phyloP scores from a whole-genome alignment of 495 filamentous ascomycete species.

The Polyplosphaeria fusca region DNA sequence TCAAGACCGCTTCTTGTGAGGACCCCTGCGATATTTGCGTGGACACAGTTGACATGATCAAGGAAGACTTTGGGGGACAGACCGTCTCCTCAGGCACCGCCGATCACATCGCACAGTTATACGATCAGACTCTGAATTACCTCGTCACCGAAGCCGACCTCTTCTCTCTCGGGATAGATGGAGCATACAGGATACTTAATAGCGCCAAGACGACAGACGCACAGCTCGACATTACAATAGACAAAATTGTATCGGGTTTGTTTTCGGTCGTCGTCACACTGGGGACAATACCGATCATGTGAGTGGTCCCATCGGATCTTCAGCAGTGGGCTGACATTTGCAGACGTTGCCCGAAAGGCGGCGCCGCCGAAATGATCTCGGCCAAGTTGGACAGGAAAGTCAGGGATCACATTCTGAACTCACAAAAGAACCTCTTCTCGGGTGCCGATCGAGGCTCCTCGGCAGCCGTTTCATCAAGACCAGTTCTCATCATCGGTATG shows the following conservation, averaged over 20 bases:
- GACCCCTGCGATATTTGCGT: neutral
- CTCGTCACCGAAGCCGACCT: constrained; percentile 93
- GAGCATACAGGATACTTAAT: constrained; percentile 93
- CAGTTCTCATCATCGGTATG: constrained; percentile 71
- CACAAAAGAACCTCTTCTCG: constrained; percentile 91
- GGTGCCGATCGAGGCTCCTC: constrained; percentile 52
- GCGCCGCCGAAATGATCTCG: constrained; percentile 90
- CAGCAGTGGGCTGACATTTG: no score
- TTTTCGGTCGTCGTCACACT: constrained; percentile 97
- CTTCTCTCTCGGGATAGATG: constrained; percentile 85
- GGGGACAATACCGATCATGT: constrained; percentile 90
- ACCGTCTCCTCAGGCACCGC: constrained; percentile 79
- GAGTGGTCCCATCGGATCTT: no score
- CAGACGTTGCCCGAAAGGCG: constrained; percentile 87
- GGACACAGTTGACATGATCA: neutral
- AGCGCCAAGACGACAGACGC: constrained; percentile 87
- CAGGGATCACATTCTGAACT: constrained; percentile 93
- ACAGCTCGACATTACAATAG: constrained; percentile 78
- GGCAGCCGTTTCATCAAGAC: constrained; percentile 57
- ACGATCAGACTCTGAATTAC: constrained; percentile 97
- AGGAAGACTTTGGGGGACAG: constrained; percentile 87
- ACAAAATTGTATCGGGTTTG: constrained; percentile 87
- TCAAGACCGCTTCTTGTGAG: constrained; percentile 71
- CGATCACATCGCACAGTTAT: constrained; percentile 87
- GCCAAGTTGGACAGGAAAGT: constrained; percentile 93